Conservation (phyloP, 306 rosid genomes). For the Carpinus viminea region DNA sequence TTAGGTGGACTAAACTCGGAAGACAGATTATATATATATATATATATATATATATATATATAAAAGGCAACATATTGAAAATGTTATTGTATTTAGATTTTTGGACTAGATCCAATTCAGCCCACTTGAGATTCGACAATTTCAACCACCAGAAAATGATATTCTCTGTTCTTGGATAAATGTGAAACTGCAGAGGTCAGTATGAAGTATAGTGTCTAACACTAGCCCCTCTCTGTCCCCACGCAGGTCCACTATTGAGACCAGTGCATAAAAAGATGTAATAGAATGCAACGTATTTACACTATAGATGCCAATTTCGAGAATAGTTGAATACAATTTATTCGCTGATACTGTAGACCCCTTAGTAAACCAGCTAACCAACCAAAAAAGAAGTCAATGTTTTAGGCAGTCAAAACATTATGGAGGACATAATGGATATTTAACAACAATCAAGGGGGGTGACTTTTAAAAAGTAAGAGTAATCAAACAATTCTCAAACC, state of each 20-base stretch:
- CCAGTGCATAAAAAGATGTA: conserved; percentile 61
- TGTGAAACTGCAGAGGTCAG: conserved; percentile 32
- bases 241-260: conserved; percentile 52
- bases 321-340: conserved; percentile 22
- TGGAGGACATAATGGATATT: conserved; percentile 40
- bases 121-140: conserved; percentile 27
- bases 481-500: conserved; percentile 39
- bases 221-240: conserved; percentile 42
- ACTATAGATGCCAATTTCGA: conserved; percentile 39
- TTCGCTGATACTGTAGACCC: conserved; percentile 23
- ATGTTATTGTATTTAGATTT: neutral
- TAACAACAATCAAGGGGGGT: conserved; percentile 32
- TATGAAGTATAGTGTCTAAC: conserved; percentile 30
- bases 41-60: neutral
- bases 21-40: no score
- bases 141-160: conserved; percentile 25
- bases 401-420: conserved; percentile 32
- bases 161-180: conserved; percentile 27
- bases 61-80: neutral
- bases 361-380: conserved; percentile 39
- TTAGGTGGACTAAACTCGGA: neutral
- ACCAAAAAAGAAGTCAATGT: conserved; percentile 49
- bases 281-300: conserved; percentile 39
- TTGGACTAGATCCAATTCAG: conserved; percentile 23
- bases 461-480: conserved; percentile 46